Base-by-base conservation (phyloP, 2,329 filamentous ascomycete species). In the Venturiaceae sp. region DNA sequence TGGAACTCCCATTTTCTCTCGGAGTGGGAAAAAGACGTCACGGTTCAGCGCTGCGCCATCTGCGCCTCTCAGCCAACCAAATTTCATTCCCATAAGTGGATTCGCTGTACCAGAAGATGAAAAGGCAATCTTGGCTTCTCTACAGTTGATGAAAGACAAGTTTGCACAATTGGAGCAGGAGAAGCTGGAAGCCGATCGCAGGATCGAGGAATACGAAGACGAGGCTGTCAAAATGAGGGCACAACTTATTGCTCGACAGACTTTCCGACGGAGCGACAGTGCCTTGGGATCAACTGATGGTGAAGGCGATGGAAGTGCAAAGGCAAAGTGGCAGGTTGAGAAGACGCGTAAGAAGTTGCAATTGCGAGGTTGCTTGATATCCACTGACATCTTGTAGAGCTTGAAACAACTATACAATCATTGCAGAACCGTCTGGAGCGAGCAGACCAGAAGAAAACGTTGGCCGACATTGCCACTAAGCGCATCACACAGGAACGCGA, bases 401-500 rank as follows among this genome's bases (percentile, higher is more conserved):
- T 87, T 39, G 81, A 86, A 66, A 73, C 80, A 28, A 77, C 83
- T 65, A 74, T 88, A 46, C 77, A 81, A 52, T 77, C 82, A 21
- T 72, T 88, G 37, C 81, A 86, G 64, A 74, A 78, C 7, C 83
- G 81, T 16, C 73, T 88, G 1, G 83, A 86, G 60, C 78, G 84
- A 62, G 77, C 81, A 37, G 83, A 84, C 58, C 81, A 81, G 47
- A 85, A 85, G 66, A 74, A 81, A 26, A 82, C 79, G 61, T 76
- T 83, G n/a, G 77, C 80, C 36, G 83, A 87, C 55, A 83, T 84
- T 56, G 80, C 84, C 61, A 83, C 81, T 60, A 81, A 85, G 61
- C 80, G 83, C 3, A 71, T 87, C 44, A 77, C 78, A 3, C 77
- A 81, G 32, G 86, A 89, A 69, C 80, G 84, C 32, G 85, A 88